Evolutionary conservation across 495 filamentous ascomycete genomes (phyloP).

Genomic region (Letharia lupina): DNA sequence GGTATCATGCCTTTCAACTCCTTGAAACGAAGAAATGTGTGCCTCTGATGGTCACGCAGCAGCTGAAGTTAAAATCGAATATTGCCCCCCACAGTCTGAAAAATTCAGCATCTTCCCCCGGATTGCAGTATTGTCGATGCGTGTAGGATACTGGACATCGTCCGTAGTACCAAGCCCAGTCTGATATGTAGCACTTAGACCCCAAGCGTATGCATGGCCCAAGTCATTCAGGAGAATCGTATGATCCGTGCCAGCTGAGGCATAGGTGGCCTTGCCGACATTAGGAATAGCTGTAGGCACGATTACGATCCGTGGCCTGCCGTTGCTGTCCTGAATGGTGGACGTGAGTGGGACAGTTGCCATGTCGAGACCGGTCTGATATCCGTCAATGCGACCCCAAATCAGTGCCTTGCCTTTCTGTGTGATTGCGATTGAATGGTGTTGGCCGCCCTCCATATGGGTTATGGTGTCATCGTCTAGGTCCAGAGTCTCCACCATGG

Average conservation of each 20-base stretch:
- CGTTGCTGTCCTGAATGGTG: conserved; percentile 42
- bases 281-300: conserved; percentile 44
- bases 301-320: conserved; percentile 46
- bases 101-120: conserved; percentile 46
- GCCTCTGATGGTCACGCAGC: conserved; percentile 2
- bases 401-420: conserved; percentile 45
- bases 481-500: conserved; percentile 51
- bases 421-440: conserved; percentile 51
- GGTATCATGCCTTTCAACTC: no score
- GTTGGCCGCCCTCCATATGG: conserved; percentile 45
- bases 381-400: conserved; percentile 54
- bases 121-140: conserved; percentile 53
- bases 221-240: conserved; percentile 47
- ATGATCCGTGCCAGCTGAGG: conserved; percentile 48
- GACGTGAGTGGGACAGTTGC: conserved; percentile 38
- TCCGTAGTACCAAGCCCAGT: conserved; percentile 49
- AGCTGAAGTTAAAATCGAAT: conserved; percentile 35
- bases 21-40: not conserved
- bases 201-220: conserved; percentile 54
- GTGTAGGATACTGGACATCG: conserved; percentile 49
- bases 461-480: conserved; percentile 36
- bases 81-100: conserved; percentile 56
- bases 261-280: conserved; percentile 37
- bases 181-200: conserved; percentile 56
- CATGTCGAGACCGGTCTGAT: conserved; percentile 48